Base-by-base conservation (phyloP, 805 yeast species). In the Pichia exigua region DNA sequence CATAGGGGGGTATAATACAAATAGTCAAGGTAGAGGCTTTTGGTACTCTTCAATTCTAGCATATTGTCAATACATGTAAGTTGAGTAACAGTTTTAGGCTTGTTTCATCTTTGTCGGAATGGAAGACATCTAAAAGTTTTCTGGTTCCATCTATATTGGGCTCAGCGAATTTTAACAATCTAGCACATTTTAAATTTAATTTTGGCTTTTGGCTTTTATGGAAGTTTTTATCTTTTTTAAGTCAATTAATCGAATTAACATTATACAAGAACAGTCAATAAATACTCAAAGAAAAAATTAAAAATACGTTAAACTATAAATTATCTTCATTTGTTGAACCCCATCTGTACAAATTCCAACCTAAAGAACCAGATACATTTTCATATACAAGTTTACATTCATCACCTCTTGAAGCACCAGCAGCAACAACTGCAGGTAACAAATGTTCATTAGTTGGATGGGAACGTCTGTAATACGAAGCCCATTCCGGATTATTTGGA, bases 401-500 rank as follows among this genome's bases (percentile, higher is more conserved):
- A 28, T 71, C 75, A 15, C 71, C 72, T 20, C 72, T 66, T 21
- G 81, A 74, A 32, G 83, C 77, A 28, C 83, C 80, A 2, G 81
- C 80, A 15, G 74, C 81, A 43, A 80, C 87, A 39, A 81, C 77
- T 9, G 82, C 58, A 1, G 92, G 92, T 57, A 79, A 65, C 54
- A 87, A 78, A 65, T 87, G 95, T 57, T 87, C 95, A 47, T 81
- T 68, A 0, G 91, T 82, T 11, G 95, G 95, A 65, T 87, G 95
- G 0, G 92, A 84, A 35, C 65, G 59, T 12, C 52, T 26, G 40
- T 65, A 69, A 39, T 82, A 62, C 5, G 62, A 58, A 4, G 56
- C 61, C 57, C 69, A 58, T 52, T 49, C 53, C 46, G 61, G 47
- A 54, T 55, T 47, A 53, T 52, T 40, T 21, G 57, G 52, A 46